Conservation (phyloP, 305 asterid species). For the Ajuga reptans region DNA sequence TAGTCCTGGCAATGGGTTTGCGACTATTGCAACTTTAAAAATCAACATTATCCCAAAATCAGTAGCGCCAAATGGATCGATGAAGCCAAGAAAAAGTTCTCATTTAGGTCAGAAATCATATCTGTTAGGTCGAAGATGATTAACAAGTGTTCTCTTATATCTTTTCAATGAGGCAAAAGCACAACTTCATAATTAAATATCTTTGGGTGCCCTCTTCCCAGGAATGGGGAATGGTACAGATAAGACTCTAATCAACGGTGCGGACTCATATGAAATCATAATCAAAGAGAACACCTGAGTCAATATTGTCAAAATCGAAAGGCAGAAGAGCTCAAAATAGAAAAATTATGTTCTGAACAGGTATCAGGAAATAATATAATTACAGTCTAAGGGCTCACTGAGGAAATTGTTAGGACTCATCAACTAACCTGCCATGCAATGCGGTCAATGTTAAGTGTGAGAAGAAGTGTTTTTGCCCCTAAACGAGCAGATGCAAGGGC, state of each 20-base stretch:
- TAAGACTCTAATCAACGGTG: not conserved
- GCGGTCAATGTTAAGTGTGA: slow-evolving; percentile 89
- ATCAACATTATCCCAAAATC: too few relatives aligned
- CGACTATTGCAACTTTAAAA: too few relatives aligned
- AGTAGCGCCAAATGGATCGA: too few relatives aligned
- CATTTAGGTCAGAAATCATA: too few relatives aligned
- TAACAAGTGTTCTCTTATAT: not conserved
- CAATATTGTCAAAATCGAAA: not conserved
- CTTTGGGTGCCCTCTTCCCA: not conserved
- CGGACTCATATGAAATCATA: not conserved
- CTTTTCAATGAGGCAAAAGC: not conserved
- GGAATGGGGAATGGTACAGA: not conserved
- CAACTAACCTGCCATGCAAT: slow-evolving; percentile 92
- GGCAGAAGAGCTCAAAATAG: not conserved
- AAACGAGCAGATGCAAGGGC: slow-evolving; percentile 94
- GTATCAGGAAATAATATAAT: not conserved
- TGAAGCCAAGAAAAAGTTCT: too few relatives aligned
- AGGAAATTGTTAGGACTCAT: not conserved
- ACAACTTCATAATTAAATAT: not conserved
- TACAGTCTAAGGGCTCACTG: not conserved
- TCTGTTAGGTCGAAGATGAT: too few relatives aligned
- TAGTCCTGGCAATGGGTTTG: too few relatives aligned
- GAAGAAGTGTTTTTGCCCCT: slow-evolving; percentile 91
- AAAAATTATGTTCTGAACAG: not conserved
- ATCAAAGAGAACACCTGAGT: not conserved